Conservation (phyloP, 164 flowering plant species). For the Vitis labrusca region DNA sequence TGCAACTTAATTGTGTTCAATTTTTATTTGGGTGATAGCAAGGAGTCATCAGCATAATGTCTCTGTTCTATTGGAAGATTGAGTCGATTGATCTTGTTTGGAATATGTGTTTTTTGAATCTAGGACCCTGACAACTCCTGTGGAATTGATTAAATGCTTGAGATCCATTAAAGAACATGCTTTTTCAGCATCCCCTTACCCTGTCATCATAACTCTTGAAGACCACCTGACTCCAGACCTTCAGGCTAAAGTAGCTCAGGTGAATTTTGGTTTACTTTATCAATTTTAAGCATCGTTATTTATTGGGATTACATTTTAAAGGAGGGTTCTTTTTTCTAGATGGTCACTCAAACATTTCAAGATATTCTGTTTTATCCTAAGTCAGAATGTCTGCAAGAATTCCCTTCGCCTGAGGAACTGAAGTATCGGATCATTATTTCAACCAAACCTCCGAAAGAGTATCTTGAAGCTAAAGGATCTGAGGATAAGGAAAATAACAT, state of each 20-base stretch:
- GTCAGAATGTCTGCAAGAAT: conserved; percentile 25
- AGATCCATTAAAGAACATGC: conserved; percentile 58
- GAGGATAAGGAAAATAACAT: conserved; percentile 7
- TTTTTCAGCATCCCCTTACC: conserved; percentile 52
- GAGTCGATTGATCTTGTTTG: too few species aligned
- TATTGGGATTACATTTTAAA: neutral
- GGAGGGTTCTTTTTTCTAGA: conserved; percentile 18
- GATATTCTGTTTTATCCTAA: conserved; percentile 35
- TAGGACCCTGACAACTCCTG: conserved; percentile 62
- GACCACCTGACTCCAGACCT: conserved; percentile 63
- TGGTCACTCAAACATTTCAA: conserved; percentile 41
- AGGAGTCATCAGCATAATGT: neutral
- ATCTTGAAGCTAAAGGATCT: conserved; percentile 24
- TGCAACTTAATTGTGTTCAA: neutral
- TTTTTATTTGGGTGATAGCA: neutral
- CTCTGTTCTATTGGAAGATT: neutral
- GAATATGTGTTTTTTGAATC: neutral
- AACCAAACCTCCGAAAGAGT: conserved; percentile 53
- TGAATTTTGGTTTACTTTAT: conserved; percentile 7
- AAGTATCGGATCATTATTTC: conserved; percentile 42
- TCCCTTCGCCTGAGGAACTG: conserved; percentile 49
- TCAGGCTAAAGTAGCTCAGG: conserved; percentile 61
- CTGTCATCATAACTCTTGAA: conserved; percentile 62
- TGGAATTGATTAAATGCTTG: conserved; percentile 54
- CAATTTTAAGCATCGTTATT: neutral